phyloP scores from a whole-genome alignment of 768 basidiomycete genomes.

The Hortiboletus flavorubellus region DNA sequence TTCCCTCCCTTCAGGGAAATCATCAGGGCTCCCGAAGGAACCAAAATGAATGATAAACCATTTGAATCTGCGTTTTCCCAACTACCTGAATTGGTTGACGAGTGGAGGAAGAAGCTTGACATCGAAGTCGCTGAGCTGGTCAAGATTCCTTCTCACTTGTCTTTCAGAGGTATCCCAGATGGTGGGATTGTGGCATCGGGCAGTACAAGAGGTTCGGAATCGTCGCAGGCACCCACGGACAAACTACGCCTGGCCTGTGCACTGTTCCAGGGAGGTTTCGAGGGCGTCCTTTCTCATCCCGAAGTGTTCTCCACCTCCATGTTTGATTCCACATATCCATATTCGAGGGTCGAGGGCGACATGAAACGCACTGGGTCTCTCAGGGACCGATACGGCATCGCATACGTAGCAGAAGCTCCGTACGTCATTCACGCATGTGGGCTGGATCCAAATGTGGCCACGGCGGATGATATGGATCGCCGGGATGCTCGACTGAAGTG shows the following conservation, averaged over 20 bases:
- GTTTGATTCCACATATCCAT: neutral
- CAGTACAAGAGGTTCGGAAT: neutral
- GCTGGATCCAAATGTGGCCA: constrained; percentile 5
- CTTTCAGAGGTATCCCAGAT: neutral
- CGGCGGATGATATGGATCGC: constrained; percentile 5
- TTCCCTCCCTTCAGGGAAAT: neutral
- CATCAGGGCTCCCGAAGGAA: neutral
- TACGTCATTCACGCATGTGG: constrained; percentile 4
- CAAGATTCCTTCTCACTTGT: too few species aligned
- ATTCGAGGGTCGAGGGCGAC: too few species aligned
- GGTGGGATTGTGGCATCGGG: neutral
- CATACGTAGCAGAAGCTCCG: neutral
- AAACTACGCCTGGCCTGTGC: constrained; percentile 10
- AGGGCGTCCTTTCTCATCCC: neutral
- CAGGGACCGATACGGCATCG: neutral
- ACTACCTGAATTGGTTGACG: neutral
- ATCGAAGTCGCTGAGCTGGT: too few species aligned
- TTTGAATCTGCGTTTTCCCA: neutral
- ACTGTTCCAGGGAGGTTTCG: neutral
- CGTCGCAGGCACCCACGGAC: neutral
- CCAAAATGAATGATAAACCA: neutral
- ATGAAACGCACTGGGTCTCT: neutral
- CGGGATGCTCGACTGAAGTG: constrained; percentile 9
- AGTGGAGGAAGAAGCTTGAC: neutral
- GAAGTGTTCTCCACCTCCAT: neutral